A percentile compares a stretch with the other conserved stretches of the same genome.
Evolutionary conservation across 768 basidiomycete genomes (phyloP).

Genomic region (Rubroboletus pulcherrimus): DNA sequence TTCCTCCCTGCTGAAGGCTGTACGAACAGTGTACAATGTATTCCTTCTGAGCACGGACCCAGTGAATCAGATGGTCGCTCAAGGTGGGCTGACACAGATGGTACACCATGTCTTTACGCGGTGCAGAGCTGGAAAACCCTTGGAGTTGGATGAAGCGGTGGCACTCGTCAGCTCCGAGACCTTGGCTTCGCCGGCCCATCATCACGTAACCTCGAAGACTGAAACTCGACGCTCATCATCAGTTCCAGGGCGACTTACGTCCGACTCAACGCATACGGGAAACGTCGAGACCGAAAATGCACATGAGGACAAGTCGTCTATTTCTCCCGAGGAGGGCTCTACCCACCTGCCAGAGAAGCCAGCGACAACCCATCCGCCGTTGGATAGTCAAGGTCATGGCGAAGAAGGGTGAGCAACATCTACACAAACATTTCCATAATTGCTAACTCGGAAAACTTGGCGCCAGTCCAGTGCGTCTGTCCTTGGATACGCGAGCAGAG

Average conservation of each 20-base stretch:
- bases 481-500: constrained; percentile 17
- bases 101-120: constrained; percentile 94
- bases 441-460: constrained; percentile 16
- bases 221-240: constrained; percentile 12
- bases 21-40: constrained; percentile 97
- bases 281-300: constrained; percentile 1
- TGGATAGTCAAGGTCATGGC: constrained; percentile 2
- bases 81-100: constrained; percentile 97
- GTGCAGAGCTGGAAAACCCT: constrained; percentile 43
- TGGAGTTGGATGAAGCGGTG: constrained; percentile 16
- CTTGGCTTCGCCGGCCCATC: constrained; percentile 5
- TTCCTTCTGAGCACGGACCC: constrained; percentile 88
- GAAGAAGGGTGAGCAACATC: constrained; percentile 23
- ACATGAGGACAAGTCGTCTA: not conserved
- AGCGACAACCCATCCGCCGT: not conserved
- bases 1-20: constrained; percentile 91
- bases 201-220: constrained; percentile 1
- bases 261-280: not conserved
- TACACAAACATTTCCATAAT: not conserved
- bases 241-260: not conserved
- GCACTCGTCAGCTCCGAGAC: constrained; percentile 21
- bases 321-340: constrained; percentile 1
- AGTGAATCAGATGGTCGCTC: constrained; percentile 96
- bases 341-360: not conserved
- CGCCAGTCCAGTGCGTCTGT: constrained; percentile 23